Evolutionary conservation across 2,329 filamentous ascomycete species (phyloP).

Genomic region (Trichoderma arundinaceum): DNA sequence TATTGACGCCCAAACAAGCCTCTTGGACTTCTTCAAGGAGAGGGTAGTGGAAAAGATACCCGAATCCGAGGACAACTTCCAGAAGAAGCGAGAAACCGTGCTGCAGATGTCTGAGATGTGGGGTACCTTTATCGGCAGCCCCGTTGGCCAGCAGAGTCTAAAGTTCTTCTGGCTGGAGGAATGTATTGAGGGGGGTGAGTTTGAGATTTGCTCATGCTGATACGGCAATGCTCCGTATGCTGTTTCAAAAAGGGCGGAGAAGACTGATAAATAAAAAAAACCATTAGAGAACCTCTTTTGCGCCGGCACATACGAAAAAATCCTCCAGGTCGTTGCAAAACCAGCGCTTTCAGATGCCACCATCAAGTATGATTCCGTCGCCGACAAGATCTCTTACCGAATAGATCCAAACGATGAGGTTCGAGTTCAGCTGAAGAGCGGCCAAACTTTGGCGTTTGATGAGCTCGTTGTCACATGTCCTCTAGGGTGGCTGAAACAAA

Average conservation of each 20-base stretch:
- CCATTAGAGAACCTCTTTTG: constrained; percentile 64
- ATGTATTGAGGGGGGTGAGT: constrained; percentile 71
- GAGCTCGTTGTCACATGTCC: constrained; percentile 72
- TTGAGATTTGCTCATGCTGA: not conserved
- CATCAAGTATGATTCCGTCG: constrained; percentile 58
- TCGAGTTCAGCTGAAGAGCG: constrained; percentile 54
- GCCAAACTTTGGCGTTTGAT: constrained; percentile 61
- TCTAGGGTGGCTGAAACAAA: constrained; percentile 70
- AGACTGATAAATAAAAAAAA: not conserved
- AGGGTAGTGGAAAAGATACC: constrained; percentile 54
- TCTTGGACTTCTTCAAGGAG: constrained; percentile 60
- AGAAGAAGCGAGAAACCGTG: constrained; percentile 51
- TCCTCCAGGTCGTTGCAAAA: constrained; percentile 63
- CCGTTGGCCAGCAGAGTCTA: constrained; percentile 68
- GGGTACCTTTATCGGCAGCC: constrained; percentile 73
- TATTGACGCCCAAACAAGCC: constrained; percentile 54
- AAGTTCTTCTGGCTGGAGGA: constrained; percentile 82
- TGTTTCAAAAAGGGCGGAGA: not conserved
- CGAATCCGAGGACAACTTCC: constrained; percentile 49
- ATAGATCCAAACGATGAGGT: constrained; percentile 43
- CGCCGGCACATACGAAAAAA: constrained; percentile 63
- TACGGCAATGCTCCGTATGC: not conserved
- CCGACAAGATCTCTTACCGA: constrained; percentile 50
- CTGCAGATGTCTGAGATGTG: constrained; percentile 66
- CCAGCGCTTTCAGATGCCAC: constrained; percentile 61